Base-by-base conservation (phyloP, 495 filamentous ascomycete genomes). In the Aspergillus bridgeri region DNA sequence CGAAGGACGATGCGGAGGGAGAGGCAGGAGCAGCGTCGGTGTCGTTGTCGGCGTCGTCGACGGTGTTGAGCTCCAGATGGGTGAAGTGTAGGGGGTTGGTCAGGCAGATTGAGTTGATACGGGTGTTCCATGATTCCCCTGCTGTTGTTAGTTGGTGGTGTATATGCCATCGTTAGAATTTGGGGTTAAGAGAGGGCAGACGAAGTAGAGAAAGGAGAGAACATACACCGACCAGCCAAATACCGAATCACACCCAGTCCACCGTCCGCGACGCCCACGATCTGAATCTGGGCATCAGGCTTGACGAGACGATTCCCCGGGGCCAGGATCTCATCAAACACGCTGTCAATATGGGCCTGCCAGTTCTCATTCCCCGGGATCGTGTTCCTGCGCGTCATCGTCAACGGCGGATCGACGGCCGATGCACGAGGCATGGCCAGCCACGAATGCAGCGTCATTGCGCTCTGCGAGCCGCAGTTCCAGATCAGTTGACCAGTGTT, bases 401-500 rank as follows among this genome's bases (percentile, higher is more conserved):
- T 56, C 54, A 77, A 67, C 0, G 63, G 67, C 9, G 68, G 68
- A 47, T 79, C 64, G n/a, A 84, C 82, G 15, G 77, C 81, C 42
- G 79, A 82, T 27, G 73, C 71, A 57, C 82, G 79, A 5, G 87
- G 84, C 9, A 83, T 62, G 0, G 68, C 65, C 27, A 73, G 62
- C 75, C 86, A 87, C 1, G 76, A 81, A 1, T 47, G 47, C 3
- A 75, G 65, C 6, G 79, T 86, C 25, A 94, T 72, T 0, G 86
- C 78, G 15, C 73, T 73, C 48, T 76, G 67, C 0, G 76, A 77
- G 46, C 77, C 75, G 29, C 83, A 81, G 67, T 85, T 83, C 87
- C 88, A 94, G 57, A 82, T 63, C 17, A 88, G 64, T 67, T 92
- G 83, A 6, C 88, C 89, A 2, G 82, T 69, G 65, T 94, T 96